Percentiles rank a stretch among this genome's conserved stretches.
Conservation (phyloP, 768 basidiomycete genomes). For the Leccinum obscurum region DNA sequence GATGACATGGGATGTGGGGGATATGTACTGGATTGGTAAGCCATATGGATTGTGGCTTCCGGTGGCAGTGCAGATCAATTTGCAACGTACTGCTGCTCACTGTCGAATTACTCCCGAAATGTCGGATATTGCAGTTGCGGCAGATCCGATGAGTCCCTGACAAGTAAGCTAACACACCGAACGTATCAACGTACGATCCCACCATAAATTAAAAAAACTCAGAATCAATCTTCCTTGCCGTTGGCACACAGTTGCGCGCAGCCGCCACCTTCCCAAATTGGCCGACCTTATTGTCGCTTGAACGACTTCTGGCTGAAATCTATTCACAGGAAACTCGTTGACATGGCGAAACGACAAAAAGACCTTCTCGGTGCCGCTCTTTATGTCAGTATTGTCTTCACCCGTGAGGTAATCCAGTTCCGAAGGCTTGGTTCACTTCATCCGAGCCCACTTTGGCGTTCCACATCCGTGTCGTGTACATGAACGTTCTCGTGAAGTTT, state of each 20-base stretch:
- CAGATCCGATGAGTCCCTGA: not conserved
- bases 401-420: constrained; percentile 24
- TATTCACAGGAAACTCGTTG: constrained; percentile 32
- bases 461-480: constrained; percentile 30
- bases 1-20: constrained; percentile 8
- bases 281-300: constrained; percentile 31
- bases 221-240: constrained; percentile 5
- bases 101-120: not conserved
- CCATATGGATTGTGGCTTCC: constrained; percentile 3
- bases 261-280: constrained; percentile 20
- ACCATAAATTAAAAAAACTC: not conserved
- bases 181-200: not conserved
- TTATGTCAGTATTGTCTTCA: constrained; percentile 30
- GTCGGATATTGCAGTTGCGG: not conserved
- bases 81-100: not conserved
- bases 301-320: constrained; percentile 12
- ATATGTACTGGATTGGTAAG: constrained; percentile 20
- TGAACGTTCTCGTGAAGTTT: constrained; percentile 28
- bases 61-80: not conserved
- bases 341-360: constrained; percentile 37
- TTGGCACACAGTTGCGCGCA: not conserved
- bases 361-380: constrained; percentile 28
- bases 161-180: not conserved
- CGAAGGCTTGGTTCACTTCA: constrained; percentile 22
- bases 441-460: constrained; percentile 22